A percentile compares a stretch with the other conserved stretches of the same genome.
phyloP scores from a whole-genome alignment of 2,329 filamentous ascomycete species.

The Catunica adiposa region DNA sequence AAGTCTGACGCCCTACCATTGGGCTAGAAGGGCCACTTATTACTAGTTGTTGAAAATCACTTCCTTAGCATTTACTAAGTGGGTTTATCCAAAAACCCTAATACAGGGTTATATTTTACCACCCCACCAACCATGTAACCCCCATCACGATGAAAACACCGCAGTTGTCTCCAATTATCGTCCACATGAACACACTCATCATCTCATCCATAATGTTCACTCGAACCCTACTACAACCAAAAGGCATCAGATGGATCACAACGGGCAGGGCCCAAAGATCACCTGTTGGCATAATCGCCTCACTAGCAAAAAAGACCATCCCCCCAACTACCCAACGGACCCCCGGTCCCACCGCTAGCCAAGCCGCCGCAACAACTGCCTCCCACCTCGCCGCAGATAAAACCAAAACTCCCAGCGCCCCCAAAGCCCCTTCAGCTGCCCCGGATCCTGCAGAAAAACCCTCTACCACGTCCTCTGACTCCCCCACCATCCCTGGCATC shows the following conservation, averaged over 20 bases:
- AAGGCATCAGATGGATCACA: too few species aligned
- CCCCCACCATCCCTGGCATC: not conserved
- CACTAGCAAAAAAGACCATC: not conserved
- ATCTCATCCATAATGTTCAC: too few species aligned
- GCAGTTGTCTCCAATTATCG: too few species aligned
- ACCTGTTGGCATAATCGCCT: not conserved
- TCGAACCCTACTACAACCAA: too few species aligned
- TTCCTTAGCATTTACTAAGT: not conserved
- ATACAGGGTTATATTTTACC: too few species aligned
- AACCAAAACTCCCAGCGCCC: conserved; percentile 63
- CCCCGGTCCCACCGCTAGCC: not conserved
- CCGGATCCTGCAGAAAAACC: too few species aligned
- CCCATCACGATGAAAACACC: too few species aligned
- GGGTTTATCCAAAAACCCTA: not conserved
- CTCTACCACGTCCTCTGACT: conserved; percentile 32
- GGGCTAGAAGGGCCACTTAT: conserved; percentile 12
- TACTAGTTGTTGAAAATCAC: not conserved
- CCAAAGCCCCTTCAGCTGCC: conserved; percentile 73
- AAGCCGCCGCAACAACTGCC: not conserved
- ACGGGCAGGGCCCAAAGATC: too few species aligned
- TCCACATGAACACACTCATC: not conserved
- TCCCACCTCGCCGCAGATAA: conserved; percentile 37
- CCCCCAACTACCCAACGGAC: not conserved
- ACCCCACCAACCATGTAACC: too few species aligned
- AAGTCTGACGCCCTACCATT: conserved; percentile 15